Evolutionary conservation across 345 rosid genomes (phyloP).

Genomic region (Xanthoceras sorbifolium): DNA sequence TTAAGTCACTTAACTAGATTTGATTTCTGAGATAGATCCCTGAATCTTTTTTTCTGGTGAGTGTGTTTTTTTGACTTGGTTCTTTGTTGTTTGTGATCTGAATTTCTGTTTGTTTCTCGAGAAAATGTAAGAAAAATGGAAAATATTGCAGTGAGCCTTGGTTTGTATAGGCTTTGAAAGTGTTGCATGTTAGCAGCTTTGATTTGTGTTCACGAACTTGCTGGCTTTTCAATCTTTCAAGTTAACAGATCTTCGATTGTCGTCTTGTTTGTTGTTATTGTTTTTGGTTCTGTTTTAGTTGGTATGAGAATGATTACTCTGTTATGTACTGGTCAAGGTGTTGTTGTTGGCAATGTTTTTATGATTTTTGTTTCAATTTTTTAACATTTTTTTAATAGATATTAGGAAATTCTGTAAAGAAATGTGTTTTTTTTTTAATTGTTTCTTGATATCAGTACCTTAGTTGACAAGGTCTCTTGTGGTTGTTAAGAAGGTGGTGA

Average conservation of each 20-base stretch:
- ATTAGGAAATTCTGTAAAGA: neutral
- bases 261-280: neutral
- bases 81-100: constrained; percentile 3
- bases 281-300: neutral
- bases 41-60: constrained; percentile 33
- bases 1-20: constrained; percentile 18
- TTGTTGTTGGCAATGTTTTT: neutral
- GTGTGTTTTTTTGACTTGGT: neutral
- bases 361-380: neutral
- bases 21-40: constrained; percentile 32
- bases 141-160: neutral
- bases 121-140: constrained; percentile 18
- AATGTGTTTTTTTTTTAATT: neutral
- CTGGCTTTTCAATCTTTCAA: neutral
- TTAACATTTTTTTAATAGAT: neutral
- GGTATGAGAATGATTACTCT: too few relatives aligned
- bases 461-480: neutral
- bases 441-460: neutral
- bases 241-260: neutral
- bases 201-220: neutral
- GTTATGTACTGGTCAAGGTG: too few relatives aligned
- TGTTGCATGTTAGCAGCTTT: neutral
- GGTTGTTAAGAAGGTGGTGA: neutral
- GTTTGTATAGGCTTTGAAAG: neutral
- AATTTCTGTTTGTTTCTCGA: constrained; percentile 32